Evolutionary conservation across 2,329 filamentous ascomycete species (phyloP), one percentile per base, ranked within the genome.

Genomic region (Westerdykella aurantiaca): DNA sequence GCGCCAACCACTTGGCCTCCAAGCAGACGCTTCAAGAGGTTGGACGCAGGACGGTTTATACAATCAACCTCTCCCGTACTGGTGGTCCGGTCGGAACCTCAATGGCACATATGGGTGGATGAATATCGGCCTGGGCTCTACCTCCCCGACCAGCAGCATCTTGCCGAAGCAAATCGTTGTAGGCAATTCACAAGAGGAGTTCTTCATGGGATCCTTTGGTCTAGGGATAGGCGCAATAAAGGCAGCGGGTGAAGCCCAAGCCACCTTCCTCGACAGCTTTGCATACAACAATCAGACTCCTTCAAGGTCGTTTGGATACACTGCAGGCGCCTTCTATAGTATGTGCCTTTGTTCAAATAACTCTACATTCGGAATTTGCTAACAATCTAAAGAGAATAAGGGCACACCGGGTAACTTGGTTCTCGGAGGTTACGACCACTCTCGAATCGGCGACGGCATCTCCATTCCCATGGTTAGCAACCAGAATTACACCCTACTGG

Each of bases 371-470:
- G n/a, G 17, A 6, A 21, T 22, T 16, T 31, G 16, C 51, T 60
- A 41, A 62, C 38, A 10, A n/a, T 1, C 11, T 2, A 7, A 18
- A 67, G 63, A 53, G n/a, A 63, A 63, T 21, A 52, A 49, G n/a
- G 63, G 61, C 22, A 49, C 51, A 16, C 41, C 43, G 2, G 66
- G 57, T 16, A 69, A 51, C 34, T 55, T 71, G 5, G 60, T 68
- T 0, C 51, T 73, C 1, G 70, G 71, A 11, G 70, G 71, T 5
- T 72, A 67, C 41, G 70, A 73, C 43, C 45, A 52, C 23, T 55
- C 63, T 0, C 59, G 68, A 9, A 49, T 66, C 11, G 51, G 46
- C 9, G 41, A 46, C 12, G 47, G 59, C 2, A 47, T 45, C 1
- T 53, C 45, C 6, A 50, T 61, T 16, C 6, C 14, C 3, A 55